Conservation (phyloP, 176 grass and related monocot species). For the Oryza rufipogon region DNA sequence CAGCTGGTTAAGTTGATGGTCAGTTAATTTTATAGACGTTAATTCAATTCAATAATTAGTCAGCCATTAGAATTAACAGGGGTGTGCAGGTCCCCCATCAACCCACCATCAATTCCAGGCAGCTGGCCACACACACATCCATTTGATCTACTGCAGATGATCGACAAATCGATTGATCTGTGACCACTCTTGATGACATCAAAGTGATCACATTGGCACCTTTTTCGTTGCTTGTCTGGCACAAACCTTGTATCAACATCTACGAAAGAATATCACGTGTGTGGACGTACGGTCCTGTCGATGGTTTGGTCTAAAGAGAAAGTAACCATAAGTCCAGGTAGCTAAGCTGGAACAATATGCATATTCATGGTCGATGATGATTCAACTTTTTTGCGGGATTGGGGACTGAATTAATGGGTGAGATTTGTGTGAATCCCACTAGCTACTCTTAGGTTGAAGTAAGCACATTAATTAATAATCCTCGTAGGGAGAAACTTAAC, state of each 20-base stretch:
- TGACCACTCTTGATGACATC: background rate
- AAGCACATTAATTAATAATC: background rate
- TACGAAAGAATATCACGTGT: background rate
- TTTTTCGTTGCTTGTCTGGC: background rate
- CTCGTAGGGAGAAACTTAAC: no score
- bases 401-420: background rate
- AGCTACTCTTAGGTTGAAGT: background rate
- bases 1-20: background rate
- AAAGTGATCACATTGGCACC: background rate
- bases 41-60: background rate
- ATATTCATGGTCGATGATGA: background rate
- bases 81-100: background rate
- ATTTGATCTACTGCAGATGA: background rate
- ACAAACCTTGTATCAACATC: background rate
- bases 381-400: background rate
- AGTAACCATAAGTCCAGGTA: background rate
- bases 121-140: background rate
- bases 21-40: background rate
- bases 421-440: background rate
- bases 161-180: background rate
- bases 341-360: background rate
- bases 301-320: background rate
- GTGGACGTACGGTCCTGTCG: background rate
- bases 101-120: background rate
- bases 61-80: background rate